These are phyloP conservation scores for Epithemia pelagica DNA, from an alignment of 108 stramenopile genomes.

Conservation along the genomic window DNA sequence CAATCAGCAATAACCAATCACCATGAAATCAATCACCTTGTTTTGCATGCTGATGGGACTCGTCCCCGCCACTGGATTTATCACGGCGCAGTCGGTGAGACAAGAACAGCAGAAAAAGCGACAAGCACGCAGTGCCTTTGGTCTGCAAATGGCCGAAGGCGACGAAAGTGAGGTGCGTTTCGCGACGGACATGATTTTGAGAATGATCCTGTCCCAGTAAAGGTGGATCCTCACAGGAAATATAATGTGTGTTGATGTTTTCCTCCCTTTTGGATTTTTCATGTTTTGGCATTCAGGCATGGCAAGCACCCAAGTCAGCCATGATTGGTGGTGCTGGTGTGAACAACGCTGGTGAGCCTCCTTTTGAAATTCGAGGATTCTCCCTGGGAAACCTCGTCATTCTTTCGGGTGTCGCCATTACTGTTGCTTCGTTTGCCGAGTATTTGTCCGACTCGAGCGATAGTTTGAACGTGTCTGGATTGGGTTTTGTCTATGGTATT, in stretches of 20 bases:
- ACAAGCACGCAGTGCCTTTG: not conserved
- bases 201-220: no score
- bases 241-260: no score
- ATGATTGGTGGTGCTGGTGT: constrained; percentile 93
- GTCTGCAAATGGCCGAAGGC: not conserved
- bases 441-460: constrained; percentile 80
- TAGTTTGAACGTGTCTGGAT: constrained; percentile 75
- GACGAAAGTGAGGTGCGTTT: not conserved
- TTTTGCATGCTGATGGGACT: no score
- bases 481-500: constrained; percentile 97
- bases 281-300: no score
- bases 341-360: constrained; percentile 93
- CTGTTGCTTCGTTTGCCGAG: constrained; percentile 79
- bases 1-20: no score
- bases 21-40: no score
- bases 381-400: constrained; percentile 91
- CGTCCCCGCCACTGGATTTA: not conserved
- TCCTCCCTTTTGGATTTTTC: no score
- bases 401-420: constrained; percentile 65
- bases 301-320: constrained; percentile 66
- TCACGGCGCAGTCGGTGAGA: not conserved
- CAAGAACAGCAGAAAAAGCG: not conserved
- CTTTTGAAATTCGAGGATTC: constrained; percentile 97
- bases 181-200: no score
- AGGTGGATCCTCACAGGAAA: no score